Percentiles rank a stretch among this genome's conserved stretches.
Evolutionary conservation across 2,329 filamentous ascomycete species (phyloP).

Genomic region (Arthroderma sp.): DNA sequence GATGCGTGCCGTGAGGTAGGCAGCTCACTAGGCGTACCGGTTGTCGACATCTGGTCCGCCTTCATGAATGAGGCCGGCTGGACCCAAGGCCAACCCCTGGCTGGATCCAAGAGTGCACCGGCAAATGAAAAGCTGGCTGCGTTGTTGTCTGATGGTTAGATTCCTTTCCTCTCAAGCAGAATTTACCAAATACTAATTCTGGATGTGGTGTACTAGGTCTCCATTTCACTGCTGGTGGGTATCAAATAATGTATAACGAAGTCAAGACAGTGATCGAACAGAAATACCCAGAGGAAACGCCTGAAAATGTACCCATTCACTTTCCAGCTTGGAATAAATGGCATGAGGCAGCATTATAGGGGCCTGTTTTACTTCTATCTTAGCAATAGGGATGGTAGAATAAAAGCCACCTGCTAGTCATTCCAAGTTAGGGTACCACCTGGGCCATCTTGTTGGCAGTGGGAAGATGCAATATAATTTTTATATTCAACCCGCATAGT

Average conservation of each 20-base stretch:
- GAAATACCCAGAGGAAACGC: constrained; percentile 42
- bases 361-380: not conserved
- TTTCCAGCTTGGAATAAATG: constrained; percentile 40
- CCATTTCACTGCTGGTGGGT: constrained; percentile 45
- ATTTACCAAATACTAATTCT: not conserved
- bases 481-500: too few species aligned
- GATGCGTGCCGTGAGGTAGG: constrained; percentile 53
- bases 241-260: constrained; percentile 42
- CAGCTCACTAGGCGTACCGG: constrained; percentile 40
- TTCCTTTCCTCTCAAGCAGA: not conserved
- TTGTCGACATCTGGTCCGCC: constrained; percentile 68
- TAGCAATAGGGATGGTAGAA: not conserved
- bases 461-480: too few species aligned
- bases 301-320: constrained; percentile 38
- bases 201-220: constrained; percentile 29
- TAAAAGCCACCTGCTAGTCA: not conserved
- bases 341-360: constrained; percentile 22
- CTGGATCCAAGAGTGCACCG: constrained; percentile 45
- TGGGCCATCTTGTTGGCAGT: too few species aligned
- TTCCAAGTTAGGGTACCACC: not conserved
- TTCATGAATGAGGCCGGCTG: constrained; percentile 56
- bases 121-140: constrained; percentile 41
- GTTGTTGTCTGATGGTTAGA: constrained; percentile 45
- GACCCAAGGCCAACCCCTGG: constrained; percentile 36
- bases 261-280: constrained; percentile 38